A percentile compares a stretch with the other conserved stretches of the same genome.
These are phyloP conservation scores for Filobasidium uniguttulatum DNA, from an alignment of 1,284 basidiomycete species.

Conservation along the genomic window DNA sequence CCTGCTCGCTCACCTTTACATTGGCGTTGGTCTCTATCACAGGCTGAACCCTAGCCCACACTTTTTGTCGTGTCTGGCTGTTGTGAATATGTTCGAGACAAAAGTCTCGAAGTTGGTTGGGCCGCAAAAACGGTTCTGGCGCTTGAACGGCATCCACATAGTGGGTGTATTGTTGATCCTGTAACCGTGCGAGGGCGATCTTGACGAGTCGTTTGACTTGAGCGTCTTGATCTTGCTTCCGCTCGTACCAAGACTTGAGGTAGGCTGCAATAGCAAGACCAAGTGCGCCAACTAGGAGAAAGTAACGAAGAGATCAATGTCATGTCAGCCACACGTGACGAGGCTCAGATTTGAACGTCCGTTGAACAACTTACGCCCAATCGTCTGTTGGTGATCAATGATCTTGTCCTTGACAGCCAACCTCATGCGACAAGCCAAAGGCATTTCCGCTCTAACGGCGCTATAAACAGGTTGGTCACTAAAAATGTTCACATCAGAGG, in stretches of 20 bases:
- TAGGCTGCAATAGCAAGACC: slow-evolving; percentile 33
- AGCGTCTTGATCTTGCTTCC: slow-evolving; percentile 49
- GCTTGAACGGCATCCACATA: slow-evolving; percentile 68
- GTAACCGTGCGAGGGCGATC: slow-evolving; percentile 63
- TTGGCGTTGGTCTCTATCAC: slow-evolving; percentile 91
- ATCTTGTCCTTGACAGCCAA: slow-evolving; percentile 56
- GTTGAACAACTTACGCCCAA: slow-evolving; percentile 47
- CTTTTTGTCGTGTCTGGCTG: slow-evolving; percentile 48
- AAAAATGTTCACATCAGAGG: slow-evolving; percentile 11
- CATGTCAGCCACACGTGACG: not conserved
- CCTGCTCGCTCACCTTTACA: slow-evolving; percentile 74
- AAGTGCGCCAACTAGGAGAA: slow-evolving; percentile 25
- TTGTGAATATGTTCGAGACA: slow-evolving; percentile 72
- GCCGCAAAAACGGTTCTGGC: slow-evolving; percentile 68
- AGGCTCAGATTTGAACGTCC: not conserved
- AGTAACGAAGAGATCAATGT: no score
- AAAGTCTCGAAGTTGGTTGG: slow-evolving; percentile 78
- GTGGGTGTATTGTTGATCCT: slow-evolving; percentile 73
- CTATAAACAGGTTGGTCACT: slow-evolving; percentile 66
- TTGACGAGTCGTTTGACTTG: slow-evolving; percentile 64
- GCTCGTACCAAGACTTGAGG: slow-evolving; percentile 41
- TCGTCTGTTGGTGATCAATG: slow-evolving; percentile 52
- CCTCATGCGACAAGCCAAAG: slow-evolving; percentile 53
- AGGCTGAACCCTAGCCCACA: slow-evolving; percentile 78
- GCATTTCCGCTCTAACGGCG: slow-evolving; percentile 56